Conservation (phyloP, 164 flowering plant species). For the Annona squamosa region DNA sequence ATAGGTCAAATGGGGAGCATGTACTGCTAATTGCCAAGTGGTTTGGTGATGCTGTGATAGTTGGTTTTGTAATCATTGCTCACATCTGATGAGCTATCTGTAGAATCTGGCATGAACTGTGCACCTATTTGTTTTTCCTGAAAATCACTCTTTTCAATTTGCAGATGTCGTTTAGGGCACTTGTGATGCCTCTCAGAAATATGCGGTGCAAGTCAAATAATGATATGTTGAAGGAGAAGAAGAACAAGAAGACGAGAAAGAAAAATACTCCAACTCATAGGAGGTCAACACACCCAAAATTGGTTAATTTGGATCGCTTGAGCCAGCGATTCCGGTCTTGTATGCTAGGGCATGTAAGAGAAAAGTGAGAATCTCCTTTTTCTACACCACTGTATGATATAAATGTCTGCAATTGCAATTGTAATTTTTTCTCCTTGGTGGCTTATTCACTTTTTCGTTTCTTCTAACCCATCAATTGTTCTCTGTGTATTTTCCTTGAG, state of each 20-base stretch:
- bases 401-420: background rate
- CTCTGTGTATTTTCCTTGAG: background rate
- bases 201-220: slow-evolving; percentile 21
- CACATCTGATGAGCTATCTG: background rate
- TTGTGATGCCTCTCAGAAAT: slow-evolving; percentile 53
- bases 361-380: slow-evolving; percentile 44
- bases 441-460: background rate
- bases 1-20: background rate
- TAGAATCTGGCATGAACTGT: background rate
- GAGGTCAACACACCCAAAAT: slow-evolving; percentile 51
- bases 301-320: slow-evolving; percentile 56
- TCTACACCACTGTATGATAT: slow-evolving; percentile 20
- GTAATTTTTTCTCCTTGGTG: background rate
- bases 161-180: slow-evolving; percentile 42
- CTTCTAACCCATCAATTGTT: background rate
- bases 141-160: background rate
- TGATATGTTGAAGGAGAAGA: slow-evolving; percentile 25
- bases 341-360: slow-evolving; percentile 57
- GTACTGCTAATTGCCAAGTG: background rate
- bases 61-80: background rate
- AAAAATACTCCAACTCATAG: slow-evolving; percentile 18
- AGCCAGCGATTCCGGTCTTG: slow-evolving; percentile 64
- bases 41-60: background rate
- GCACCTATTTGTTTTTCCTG: background rate
- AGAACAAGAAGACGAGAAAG: slow-evolving; percentile 27